phyloP scores from a whole-genome alignment of 305 asterid species.

The Caryopteris hybrid region DNA sequence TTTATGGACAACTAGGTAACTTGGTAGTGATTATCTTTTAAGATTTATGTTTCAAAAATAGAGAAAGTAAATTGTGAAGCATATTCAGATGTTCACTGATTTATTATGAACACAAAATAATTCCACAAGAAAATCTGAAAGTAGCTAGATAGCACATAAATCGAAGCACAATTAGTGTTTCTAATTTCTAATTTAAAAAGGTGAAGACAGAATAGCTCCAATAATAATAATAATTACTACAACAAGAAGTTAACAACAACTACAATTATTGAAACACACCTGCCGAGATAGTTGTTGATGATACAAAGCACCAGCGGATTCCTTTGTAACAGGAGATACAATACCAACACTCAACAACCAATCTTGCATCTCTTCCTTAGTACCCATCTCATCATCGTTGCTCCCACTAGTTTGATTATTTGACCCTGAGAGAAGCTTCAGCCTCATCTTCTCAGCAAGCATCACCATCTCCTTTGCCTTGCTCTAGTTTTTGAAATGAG shows the following conservation, averaged over 20 bases:
- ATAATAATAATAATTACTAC: no score
- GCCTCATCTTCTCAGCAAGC: constrained; percentile 95
- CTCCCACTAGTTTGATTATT: constrained; percentile 55
- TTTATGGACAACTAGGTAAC: background rate
- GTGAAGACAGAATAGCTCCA: background rate
- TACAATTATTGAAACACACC: constrained; percentile 36
- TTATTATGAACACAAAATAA: background rate
- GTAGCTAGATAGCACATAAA: background rate
- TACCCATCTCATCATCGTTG: constrained; percentile 79
- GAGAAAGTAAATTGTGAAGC: background rate
- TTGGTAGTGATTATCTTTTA: background rate
- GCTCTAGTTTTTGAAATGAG: constrained; percentile 33
- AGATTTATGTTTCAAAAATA: background rate
- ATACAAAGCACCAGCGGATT: constrained; percentile 94
- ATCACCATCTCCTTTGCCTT: constrained; percentile 97
- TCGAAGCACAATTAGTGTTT: background rate
- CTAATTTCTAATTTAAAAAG: background rate
- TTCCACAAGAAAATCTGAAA: background rate
- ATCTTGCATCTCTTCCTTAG: constrained; percentile 96
- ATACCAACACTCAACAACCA: constrained; percentile 94
- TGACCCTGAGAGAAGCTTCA: constrained; percentile 77
- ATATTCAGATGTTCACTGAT: background rate
- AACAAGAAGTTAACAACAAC: no score
- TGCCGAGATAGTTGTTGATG: constrained; percentile 97
- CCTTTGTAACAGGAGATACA: constrained; percentile 93